Percentiles rank a stretch among this genome's conserved stretches.
These are phyloP conservation scores for Millerozyma miso DNA, from an alignment of 805 yeast species.

Conservation along the genomic window DNA sequence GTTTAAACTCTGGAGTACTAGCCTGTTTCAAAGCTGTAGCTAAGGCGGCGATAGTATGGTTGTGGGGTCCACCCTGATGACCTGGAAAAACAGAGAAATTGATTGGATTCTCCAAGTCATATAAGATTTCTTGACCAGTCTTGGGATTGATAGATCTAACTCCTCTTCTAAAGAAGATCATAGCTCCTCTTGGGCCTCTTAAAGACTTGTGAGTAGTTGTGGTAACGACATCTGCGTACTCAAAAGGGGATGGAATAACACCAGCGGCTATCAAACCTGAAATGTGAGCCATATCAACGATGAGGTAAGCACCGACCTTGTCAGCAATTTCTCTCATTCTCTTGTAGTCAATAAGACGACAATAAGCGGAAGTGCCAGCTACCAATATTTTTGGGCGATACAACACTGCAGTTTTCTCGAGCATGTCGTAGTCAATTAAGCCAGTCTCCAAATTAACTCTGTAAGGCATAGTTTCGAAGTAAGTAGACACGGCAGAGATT, in stretches of 20 bases:
- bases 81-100: slow-evolving; percentile 99
- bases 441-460: slow-evolving; percentile 85
- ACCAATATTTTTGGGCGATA: slow-evolving; percentile 94
- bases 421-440: slow-evolving; percentile 82
- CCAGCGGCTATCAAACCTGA: slow-evolving; percentile 95
- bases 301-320: slow-evolving; percentile 85
- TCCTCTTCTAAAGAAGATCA: slow-evolving; percentile 96
- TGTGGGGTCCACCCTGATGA: slow-evolving; percentile 99
- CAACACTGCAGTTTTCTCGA: slow-evolving; percentile 75
- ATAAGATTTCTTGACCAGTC: slow-evolving; percentile 78
- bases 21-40: slow-evolving; percentile 96
- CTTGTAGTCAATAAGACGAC: slow-evolving; percentile 83
- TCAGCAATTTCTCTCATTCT: slow-evolving; percentile 90
- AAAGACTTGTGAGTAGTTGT: slow-evolving; percentile 97
- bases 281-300: slow-evolving; percentile 97
- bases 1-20: slow-evolving; percentile 77
- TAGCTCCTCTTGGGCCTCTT: slow-evolving; percentile 99
- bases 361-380: slow-evolving; percentile 97
- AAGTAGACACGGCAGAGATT: slow-evolving; percentile 87
- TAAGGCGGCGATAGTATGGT: slow-evolving; percentile 93
- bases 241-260: slow-evolving; percentile 89
- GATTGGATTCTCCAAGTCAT: slow-evolving; percentile 86
- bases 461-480: slow-evolving; percentile 98
- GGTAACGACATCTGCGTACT: slow-evolving; percentile 91
- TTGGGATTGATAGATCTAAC: slow-evolving; percentile 71